Evolutionary conservation across 805 yeast genomes (phyloP).

Genomic region (Yarrowia sp.): DNA sequence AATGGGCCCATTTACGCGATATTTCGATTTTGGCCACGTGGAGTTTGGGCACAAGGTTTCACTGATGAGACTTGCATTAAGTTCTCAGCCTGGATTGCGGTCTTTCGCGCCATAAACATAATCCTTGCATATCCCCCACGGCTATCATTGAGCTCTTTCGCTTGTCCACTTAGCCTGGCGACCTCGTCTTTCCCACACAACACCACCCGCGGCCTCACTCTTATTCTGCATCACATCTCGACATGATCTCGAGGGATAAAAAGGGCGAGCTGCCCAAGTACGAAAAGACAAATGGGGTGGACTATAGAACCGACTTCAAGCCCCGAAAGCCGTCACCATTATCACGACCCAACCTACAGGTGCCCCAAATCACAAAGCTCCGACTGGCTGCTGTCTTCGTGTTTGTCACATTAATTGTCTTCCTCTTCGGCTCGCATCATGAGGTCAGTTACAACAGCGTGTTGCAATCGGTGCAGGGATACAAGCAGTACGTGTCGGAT

Average conservation of each 20-base stretch:
- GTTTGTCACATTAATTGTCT: neutral
- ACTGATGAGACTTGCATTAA: slow-evolving; percentile 3
- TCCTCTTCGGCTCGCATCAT: neutral
- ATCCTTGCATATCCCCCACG: slow-evolving; percentile 14
- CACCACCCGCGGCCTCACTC: neutral
- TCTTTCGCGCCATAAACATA: slow-evolving; percentile 22
- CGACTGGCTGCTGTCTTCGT: neutral
- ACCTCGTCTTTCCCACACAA: neutral
- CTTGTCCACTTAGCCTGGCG: neutral
- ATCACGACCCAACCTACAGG: slow-evolving; percentile 6
- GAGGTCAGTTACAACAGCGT: neutral
- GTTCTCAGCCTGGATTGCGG: slow-evolving; percentile 27
- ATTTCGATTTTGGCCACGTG: slow-evolving; percentile 13
- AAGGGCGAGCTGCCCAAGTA: slow-evolving; percentile 23
- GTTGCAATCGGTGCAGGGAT: slow-evolving; percentile 4
- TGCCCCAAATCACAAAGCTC: slow-evolving; percentile 1
- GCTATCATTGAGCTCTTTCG: neutral
- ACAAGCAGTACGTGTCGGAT: slow-evolving; percentile 16
- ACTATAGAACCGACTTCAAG: slow-evolving; percentile 16
- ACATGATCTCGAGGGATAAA: slow-evolving; percentile 23
- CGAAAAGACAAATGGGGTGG: slow-evolving; percentile 9
- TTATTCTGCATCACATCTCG: slow-evolving; percentile 5
- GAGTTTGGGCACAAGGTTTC: neutral
- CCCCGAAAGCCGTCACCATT: slow-evolving; percentile 20
- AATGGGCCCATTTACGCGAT: neutral